Evolutionary conservation across 1,284 basidiomycete genomes (phyloP), one percentile per base, ranked within the genome.

Genomic region (Papiliotrema laurentii): DNA sequence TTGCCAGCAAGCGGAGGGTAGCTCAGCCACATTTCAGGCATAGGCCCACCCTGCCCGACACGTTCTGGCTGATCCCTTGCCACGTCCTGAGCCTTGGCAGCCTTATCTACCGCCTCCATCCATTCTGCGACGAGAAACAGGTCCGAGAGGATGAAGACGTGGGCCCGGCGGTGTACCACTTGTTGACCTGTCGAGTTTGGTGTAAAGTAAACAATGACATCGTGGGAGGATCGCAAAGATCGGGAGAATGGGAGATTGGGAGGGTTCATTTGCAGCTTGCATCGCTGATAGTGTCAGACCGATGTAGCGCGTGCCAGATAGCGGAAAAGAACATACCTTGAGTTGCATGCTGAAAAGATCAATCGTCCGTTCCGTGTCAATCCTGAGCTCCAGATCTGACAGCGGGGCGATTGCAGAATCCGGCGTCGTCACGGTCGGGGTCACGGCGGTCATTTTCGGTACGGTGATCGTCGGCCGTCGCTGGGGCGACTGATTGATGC

Each of bases 1-100:
- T 97, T 97, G 4, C 92, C 93, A 7, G 96, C 87, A 44, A 99
- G 76, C 3, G 96, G 96, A 19, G 96, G 96, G 75, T 96, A 99
- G 56, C 87, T 82, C 45, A 99, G 76, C 84, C 86, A 90, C 84
- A 96, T 88, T 66, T 97, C 91, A 6, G 84, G 79, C 47, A 83
- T 83, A 5, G 76, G 75, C 7, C 75, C 80, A 39, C 75, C 69
- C 45, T 70, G 65, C 19, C 64, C 70, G 1, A 77, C 67, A 14
- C 72, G 57, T 39, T 66, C 63, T 4, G 72, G 72, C 43, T 72
- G 63, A 24, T 69, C 61, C 14, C 53, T 47, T 2, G 66, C 63
- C 10, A 74, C 61, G 33, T 71, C 61, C 49, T 67, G 64, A 2
- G 65, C 71, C 51, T 67, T 72, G 4, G 58, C 53, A 1, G 69